Evolutionary conservation across 169 alveolate species (phyloP), one percentile per base, ranked within the genome.

Genomic region (Babesia bigemina): DNA sequence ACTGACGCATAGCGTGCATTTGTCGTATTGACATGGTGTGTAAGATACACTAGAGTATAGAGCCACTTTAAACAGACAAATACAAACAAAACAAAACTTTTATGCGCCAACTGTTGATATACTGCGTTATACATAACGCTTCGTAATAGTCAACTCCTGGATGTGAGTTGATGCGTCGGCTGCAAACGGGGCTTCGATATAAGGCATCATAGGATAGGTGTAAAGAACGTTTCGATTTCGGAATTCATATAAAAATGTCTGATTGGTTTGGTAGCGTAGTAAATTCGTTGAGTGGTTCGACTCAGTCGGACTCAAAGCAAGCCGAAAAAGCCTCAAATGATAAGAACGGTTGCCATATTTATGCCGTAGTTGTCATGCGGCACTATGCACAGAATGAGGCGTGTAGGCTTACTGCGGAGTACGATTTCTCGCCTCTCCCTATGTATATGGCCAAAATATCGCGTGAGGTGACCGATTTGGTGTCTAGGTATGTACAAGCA

Each of bases 341-440:
- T 21, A 60, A 74, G 45, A 45, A 63, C 47, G 88, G 88, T 16
- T 81, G 88, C 63, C 88, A 81, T 74, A 73, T 81, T 16, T 81
- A 81, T 28, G 88, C 88, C 8, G 71, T 73, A 17, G 63, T 81
- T n/a, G 88, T 81, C 42, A 81, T 81, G 88, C 74, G 88, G 16
- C 88, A 81, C 29, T 81, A 44, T 22, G 88, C 84, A 24, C 39
- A 48, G 21, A 81, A 81, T 22, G 84, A 71, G 45, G 86, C 88
- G 42, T 81, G 88, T 22, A 81, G 88, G 63, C 79, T 81, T 14
- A 58, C 88, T 4, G 88, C 88, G 48, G 88, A 81, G 59, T 81
- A 81, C 33, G 88, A 81, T 60, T 81, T 81, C 66, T 60, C 79
- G 1, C 76, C 85, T 3, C 79, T 81, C 9, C 88, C 88, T 22